Evolutionary conservation across 331 rosid species (phyloP).

Genomic region (Spiraea crenata): DNA sequence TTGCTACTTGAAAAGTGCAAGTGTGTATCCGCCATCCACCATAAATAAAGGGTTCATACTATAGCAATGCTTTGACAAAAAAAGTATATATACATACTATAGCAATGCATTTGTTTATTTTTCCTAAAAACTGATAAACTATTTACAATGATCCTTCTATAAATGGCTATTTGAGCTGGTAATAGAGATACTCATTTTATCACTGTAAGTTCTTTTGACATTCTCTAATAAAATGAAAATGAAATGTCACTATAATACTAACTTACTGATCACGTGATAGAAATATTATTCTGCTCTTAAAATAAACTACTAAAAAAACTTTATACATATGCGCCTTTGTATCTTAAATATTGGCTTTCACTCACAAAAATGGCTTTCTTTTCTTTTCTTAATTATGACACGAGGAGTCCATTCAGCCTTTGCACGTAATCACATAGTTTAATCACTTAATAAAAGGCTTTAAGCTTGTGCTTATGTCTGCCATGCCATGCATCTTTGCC

Average conservation of each 20-base stretch:
- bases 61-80: not conserved
- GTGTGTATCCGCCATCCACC: not conserved
- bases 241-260: no score
- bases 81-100: not conserved
- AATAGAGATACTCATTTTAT: no score
- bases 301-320: constrained; percentile 9
- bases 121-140: no score
- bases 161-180: no score
- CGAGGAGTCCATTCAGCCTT: constrained; percentile 12
- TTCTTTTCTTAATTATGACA: not conserved
- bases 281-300: no score
- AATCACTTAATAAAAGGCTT: constrained; percentile 11
- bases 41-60: constrained; percentile 11
- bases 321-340: not conserved
- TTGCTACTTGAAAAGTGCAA: no score
- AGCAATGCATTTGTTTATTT: not conserved
- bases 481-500: not conserved
- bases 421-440: constrained; percentile 5
- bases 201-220: no score
- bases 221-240: no score
- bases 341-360: not conserved
- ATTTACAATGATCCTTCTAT: no score
- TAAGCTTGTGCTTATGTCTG: constrained; percentile 21
- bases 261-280: no score
- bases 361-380: constrained; percentile 9